Percentiles rank a stretch among this genome's conserved stretches.
phyloP scores from a whole-genome alignment of 352 stramenopile species.

The Phytophthora meadii region DNA sequence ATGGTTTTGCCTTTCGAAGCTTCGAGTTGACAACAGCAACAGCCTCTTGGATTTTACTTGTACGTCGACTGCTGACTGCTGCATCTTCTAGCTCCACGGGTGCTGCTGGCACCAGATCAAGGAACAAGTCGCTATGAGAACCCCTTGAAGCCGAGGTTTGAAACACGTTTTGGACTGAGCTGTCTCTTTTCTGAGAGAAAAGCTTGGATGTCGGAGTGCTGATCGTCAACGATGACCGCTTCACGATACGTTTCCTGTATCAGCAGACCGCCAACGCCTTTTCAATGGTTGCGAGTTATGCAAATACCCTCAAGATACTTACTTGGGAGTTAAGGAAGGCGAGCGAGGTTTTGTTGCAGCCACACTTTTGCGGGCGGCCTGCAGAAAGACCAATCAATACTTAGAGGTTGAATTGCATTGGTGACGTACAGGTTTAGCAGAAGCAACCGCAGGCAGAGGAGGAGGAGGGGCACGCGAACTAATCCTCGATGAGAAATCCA shows the following conservation, averaged over 20 bases:
- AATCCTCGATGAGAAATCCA: constrained; percentile 61
- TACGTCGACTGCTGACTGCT: background rate
- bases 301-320: background rate
- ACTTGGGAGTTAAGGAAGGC: constrained; percentile 31
- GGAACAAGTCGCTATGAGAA: constrained; percentile 9
- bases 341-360: constrained; percentile 34
- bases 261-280: background rate
- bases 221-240: constrained; percentile 31
- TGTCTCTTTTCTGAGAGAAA: constrained; percentile 20
- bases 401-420: background rate
- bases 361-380: constrained; percentile 22
- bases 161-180: constrained; percentile 3
- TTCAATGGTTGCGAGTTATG: background rate
- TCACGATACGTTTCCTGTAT: constrained; percentile 30
- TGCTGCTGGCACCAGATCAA: constrained; percentile 2
- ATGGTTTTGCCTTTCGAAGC: constrained; percentile 9
- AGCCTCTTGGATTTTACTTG: background rate
- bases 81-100: background rate
- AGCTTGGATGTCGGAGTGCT: constrained; percentile 25
- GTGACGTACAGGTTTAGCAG: constrained; percentile 28
- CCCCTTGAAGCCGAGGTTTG: constrained; percentile 6
- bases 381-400: background rate
- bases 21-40: constrained; percentile 4
- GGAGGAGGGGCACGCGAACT: constrained; percentile 21
- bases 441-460: constrained; percentile 6